A percentile compares a stretch with the other conserved stretches of the same genome.
Evolutionary conservation across 2,329 filamentous ascomycete species (phyloP).

Genomic region (Nectriaceae sp.): DNA sequence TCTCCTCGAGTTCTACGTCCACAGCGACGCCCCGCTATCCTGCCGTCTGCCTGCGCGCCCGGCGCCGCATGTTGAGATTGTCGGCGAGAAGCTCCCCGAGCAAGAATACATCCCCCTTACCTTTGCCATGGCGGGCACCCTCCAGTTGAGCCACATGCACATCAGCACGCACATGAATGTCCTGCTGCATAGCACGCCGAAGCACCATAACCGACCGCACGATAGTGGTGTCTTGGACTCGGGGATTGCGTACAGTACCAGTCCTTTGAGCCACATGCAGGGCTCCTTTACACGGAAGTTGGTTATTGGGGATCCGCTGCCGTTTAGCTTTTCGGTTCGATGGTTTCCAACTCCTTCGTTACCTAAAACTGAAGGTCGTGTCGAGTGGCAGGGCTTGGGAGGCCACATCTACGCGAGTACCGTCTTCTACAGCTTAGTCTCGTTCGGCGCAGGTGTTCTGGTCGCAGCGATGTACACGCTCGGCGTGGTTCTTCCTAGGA

Average conservation of each 20-base stretch:
- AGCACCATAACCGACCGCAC: constrained; percentile 62
- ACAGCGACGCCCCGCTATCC: constrained; percentile 89
- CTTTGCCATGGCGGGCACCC: constrained; percentile 84
- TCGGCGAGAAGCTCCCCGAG: constrained; percentile 51
- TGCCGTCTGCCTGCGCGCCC: constrained; percentile 88
- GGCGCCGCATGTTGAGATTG: constrained; percentile 52
- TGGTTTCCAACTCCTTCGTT: constrained; percentile 82
- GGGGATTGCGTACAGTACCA: constrained; percentile 83
- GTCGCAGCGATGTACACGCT: constrained; percentile 61
- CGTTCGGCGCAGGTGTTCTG: constrained; percentile 57
- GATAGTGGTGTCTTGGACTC: constrained; percentile 82
- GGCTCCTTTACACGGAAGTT: constrained; percentile 62
- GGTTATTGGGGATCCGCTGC: constrained; percentile 84
- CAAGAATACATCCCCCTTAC: constrained; percentile 79
- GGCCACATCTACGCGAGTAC: constrained; percentile 66
- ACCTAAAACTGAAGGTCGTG: constrained; percentile 65
- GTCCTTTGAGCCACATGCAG: constrained; percentile 63
- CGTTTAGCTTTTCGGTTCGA: constrained; percentile 75
- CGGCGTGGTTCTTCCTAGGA: constrained; percentile 58
- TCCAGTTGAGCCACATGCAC: constrained; percentile 88
- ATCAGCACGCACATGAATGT: constrained; percentile 89
- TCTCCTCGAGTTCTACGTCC: constrained; percentile 94
- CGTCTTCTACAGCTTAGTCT: constrained; percentile 62
- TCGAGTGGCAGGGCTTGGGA: constrained; percentile 67
- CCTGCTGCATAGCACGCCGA: constrained; percentile 71